Evolutionary conservation across 768 basidiomycete genomes (phyloP).

Genomic region (Phaeotremella fagi): DNA sequence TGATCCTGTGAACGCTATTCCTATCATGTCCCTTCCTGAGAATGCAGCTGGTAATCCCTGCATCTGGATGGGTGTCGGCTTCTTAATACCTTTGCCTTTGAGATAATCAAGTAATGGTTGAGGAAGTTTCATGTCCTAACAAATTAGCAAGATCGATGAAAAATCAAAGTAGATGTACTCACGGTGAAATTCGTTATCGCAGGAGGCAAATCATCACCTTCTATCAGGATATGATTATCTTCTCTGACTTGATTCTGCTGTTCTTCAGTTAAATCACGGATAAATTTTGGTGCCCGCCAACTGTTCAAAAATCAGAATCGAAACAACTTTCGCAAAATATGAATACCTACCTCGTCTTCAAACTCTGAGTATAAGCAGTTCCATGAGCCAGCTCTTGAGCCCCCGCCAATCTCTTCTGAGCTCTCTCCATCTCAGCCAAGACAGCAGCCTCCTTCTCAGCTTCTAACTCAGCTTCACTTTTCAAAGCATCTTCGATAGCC

Average conservation of each 20-base stretch:
- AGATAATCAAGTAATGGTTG: slow-evolving; percentile 74
- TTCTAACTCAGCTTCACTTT: slow-evolving; percentile 76
- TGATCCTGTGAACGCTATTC: slow-evolving; percentile 97
- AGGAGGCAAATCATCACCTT: slow-evolving; percentile 87
- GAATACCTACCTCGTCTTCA: slow-evolving; percentile 67
- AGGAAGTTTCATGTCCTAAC: slow-evolving; percentile 98
- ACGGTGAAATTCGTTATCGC: slow-evolving; percentile 86
- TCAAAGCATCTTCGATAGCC: slow-evolving; percentile 81
- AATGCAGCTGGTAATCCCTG: slow-evolving; percentile 98
- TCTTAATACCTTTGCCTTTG: slow-evolving; percentile 73
- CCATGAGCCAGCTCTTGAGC: slow-evolving; percentile 91
- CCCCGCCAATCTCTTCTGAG: slow-evolving; percentile 82
- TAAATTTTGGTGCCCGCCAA: slow-evolving; percentile 81
- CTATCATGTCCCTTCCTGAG: slow-evolving; percentile 93
- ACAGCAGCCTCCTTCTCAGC: slow-evolving; percentile 88
- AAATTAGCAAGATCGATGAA: background rate
- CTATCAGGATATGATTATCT: slow-evolving; percentile 89
- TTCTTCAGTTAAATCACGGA: slow-evolving; percentile 65
- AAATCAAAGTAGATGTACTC: slow-evolving; percentile 16
- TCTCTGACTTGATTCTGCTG: slow-evolving; percentile 73
- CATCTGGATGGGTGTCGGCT: slow-evolving; percentile 91
- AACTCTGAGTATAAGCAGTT: slow-evolving; percentile 78
- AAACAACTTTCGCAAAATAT: background rate
- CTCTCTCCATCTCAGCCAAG: slow-evolving; percentile 76
- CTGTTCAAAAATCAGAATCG: slow-evolving; percentile 50